A percentile compares a stretch with the other conserved stretches of the same genome.
Conservation (phyloP, 176 grass and related monocot species). For the Elymus sibiricus region DNA sequence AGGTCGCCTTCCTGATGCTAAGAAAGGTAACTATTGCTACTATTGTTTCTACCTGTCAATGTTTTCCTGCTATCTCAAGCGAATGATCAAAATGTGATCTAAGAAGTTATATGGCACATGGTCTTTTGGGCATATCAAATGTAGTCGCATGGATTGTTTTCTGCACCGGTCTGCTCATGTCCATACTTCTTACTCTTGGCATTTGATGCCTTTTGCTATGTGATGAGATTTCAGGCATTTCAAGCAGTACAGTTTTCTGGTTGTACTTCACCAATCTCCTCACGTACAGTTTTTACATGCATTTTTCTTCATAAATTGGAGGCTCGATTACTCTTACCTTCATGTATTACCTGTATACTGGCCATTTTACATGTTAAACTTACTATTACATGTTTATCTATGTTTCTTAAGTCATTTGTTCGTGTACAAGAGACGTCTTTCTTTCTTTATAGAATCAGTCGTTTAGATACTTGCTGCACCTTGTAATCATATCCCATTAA, state of each 20-base stretch:
- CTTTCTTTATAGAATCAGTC: neutral
- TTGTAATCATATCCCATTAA: neutral
- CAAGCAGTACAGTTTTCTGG: neutral
- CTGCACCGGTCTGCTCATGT: neutral
- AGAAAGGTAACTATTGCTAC: conserved; percentile 57
- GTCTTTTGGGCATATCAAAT: neutral
- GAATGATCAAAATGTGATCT: neutral
- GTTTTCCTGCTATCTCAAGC: neutral
- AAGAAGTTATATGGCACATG: neutral
- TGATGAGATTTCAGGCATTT: neutral
- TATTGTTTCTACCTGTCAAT: neutral
- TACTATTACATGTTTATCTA: neutral
- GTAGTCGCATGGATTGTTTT: neutral
- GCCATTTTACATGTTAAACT: neutral
- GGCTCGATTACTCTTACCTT: neutral
- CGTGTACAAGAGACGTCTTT: neutral
- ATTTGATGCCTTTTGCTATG: neutral
- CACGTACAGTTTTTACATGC: neutral
- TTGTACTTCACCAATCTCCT: neutral
- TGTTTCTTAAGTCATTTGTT: neutral
- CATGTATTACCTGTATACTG: neutral
- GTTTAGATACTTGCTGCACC: neutral
- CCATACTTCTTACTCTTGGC: neutral
- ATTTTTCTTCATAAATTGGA: neutral
- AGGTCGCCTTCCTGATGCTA: conserved; percentile 89